phyloP scores from a whole-genome alignment of 805 yeast genomes.

The Cephaloascus albidus region DNA sequence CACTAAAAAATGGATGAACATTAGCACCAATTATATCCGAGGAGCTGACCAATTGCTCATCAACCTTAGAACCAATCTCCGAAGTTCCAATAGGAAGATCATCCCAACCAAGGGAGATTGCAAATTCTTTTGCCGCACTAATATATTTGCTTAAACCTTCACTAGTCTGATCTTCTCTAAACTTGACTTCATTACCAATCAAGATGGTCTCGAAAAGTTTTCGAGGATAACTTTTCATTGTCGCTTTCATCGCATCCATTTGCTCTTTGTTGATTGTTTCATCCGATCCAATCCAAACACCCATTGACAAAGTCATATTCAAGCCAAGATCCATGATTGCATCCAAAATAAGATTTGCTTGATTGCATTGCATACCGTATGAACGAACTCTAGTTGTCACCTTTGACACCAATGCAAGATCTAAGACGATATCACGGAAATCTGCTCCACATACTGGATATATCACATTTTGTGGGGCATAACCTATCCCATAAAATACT shows the following conservation, averaged over 20 bases:
- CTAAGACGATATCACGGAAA: conserved; percentile 40
- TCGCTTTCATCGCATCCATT: conserved; percentile 29
- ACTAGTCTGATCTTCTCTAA: conserved; percentile 36
- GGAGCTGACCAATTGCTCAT: conserved; percentile 22
- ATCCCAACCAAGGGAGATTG: conserved; percentile 12
- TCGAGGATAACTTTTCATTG: conserved; percentile 34
- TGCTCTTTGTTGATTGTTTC: conserved; percentile 35
- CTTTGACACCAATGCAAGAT: conserved; percentile 46
- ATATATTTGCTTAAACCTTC: conserved; percentile 31
- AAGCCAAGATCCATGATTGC: conserved; percentile 41
- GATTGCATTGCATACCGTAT: conserved; percentile 56
- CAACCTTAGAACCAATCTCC: conserved; percentile 43
- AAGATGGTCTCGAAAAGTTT: conserved; percentile 38
- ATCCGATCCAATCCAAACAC: conserved; percentile 51
- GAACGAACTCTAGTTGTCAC: conserved; percentile 49
- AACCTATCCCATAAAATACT: conserved; percentile 47
- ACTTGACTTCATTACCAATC: conserved; percentile 58
- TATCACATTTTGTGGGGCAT: conserved; percentile 45
- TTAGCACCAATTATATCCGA: conserved; percentile 57
- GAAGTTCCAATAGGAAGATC: conserved; percentile 53
- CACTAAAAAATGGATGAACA: conserved; percentile 62
- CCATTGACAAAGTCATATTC: conserved; percentile 49
- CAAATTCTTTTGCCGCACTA: conserved; percentile 20
- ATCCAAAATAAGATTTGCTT: conserved; percentile 39
- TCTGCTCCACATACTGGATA: conserved; percentile 44